phyloP scores from a whole-genome alignment of 306 rosid genomes.

The Adenanthera pavonina region DNA sequence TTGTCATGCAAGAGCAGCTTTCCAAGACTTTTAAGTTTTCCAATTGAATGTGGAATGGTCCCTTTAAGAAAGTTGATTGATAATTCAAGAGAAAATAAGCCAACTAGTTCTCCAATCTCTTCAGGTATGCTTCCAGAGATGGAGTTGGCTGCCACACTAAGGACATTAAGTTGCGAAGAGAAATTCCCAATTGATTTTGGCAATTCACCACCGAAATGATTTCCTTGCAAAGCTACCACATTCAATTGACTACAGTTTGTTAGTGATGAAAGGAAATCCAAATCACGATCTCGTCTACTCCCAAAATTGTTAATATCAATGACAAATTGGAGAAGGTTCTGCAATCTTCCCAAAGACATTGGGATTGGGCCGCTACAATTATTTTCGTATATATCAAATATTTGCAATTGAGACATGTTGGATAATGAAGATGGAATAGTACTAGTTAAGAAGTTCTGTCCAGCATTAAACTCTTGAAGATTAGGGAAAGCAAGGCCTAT shows the following conservation, averaged over 20 bases:
- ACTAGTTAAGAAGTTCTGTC: neutral
- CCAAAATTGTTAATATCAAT: conserved; percentile 24
- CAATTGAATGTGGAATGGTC: conserved; percentile 37
- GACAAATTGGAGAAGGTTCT: neutral
- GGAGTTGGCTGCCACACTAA: neutral
- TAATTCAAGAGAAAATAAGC: neutral
- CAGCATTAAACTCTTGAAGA: neutral
- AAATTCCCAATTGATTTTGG: conserved; percentile 30
- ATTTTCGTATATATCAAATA: neutral
- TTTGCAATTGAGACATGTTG: conserved; percentile 16
- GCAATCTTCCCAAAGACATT: conserved; percentile 23
- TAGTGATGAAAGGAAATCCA: conserved; percentile 42
- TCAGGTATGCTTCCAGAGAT: conserved; percentile 17
- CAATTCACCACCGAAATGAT: conserved; percentile 31
- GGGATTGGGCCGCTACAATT: conserved; percentile 30
- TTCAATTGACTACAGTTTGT: conserved; percentile 33
- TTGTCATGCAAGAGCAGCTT: neutral
- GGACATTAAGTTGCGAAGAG: neutral
- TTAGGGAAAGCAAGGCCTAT: conserved; percentile 32
- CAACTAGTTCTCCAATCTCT: conserved; percentile 21
- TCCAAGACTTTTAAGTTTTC: conserved; percentile 34
- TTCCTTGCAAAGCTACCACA: accelerated
- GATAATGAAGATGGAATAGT: conserved; percentile 22
- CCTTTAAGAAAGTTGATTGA: conserved; percentile 10
- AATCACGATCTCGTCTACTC: neutral